phyloP scores from a whole-genome alignment of 495 filamentous ascomycete species.

The Xylaria scruposa region DNA sequence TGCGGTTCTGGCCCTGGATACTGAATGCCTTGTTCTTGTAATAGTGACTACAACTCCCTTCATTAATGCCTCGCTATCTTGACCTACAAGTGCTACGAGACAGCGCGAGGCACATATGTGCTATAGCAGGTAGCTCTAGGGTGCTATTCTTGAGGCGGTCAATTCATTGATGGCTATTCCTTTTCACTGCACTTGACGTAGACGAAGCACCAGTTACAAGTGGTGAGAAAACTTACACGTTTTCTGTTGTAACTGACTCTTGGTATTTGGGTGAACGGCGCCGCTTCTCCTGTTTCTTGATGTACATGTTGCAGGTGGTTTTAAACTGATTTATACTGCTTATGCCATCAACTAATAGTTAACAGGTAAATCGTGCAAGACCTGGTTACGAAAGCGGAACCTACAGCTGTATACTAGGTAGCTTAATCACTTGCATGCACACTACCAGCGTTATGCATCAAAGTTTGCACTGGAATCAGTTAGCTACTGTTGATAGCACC shows the following conservation, averaged over 20 bases:
- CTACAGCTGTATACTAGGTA: background rate
- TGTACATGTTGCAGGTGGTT: background rate
- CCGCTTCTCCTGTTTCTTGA: background rate
- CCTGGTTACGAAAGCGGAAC: background rate
- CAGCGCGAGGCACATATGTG: background rate
- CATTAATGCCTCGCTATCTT: background rate
- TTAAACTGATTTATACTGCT: background rate
- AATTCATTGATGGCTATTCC: background rate
- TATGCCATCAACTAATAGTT: background rate
- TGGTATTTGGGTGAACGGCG: background rate
- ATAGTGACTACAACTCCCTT: background rate
- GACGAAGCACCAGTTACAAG: background rate
- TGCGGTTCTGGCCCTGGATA: background rate
- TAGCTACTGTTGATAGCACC: background rate
- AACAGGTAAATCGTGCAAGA: background rate
- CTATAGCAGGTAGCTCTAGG: background rate
- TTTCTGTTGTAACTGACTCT: background rate
- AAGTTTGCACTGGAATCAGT: background rate
- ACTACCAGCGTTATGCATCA: background rate
- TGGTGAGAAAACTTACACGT: background rate
- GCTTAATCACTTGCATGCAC: too few relatives aligned
- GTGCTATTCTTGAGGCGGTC: background rate
- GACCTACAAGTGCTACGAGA: background rate
- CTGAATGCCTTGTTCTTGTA: background rate
- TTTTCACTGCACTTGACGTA: background rate